A percentile compares a stretch with the other conserved stretches of the same genome.
phyloP scores from a whole-genome alignment of 768 basidiomycete species.

The Filobasidium floriforme region DNA sequence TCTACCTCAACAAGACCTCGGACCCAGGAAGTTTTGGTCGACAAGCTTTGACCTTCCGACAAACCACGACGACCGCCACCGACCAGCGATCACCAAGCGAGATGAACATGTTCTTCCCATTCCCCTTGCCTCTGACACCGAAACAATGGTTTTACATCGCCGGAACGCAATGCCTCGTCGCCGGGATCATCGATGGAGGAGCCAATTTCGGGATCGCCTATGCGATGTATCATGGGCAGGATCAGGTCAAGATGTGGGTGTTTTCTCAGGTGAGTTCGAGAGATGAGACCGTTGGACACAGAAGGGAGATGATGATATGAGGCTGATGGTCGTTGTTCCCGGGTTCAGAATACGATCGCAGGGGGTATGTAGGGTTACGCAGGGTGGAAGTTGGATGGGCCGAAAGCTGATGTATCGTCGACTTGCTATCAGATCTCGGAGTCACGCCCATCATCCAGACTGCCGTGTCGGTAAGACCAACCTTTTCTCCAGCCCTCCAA shows the following conservation, averaged over 20 bases:
- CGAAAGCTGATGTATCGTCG: not conserved
- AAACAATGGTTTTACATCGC: conserved; percentile 40
- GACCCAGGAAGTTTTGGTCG: too few species aligned
- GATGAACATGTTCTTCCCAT: conserved; percentile 34
- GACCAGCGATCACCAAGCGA: not conserved
- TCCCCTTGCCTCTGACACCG: conserved; percentile 36
- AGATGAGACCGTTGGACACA: not conserved
- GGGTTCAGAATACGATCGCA: conserved; percentile 36
- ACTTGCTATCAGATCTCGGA: conserved; percentile 4
- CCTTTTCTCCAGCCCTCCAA: not conserved
- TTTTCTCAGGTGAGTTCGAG: conserved; percentile 21
- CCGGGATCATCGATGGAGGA: conserved; percentile 42
- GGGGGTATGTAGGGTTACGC: conserved; percentile 20
- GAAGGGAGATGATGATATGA: too few species aligned
- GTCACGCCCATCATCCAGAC: conserved; percentile 14
- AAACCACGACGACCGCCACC: too few species aligned
- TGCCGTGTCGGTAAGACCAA: conserved; percentile 1
- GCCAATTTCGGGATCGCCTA: conserved; percentile 44
- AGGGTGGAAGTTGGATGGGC: not conserved
- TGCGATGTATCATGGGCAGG: conserved; percentile 31
- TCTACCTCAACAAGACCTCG: too few species aligned
- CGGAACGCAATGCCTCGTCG: conserved; percentile 36
- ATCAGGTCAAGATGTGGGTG: conserved; percentile 39
- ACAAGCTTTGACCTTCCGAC: too few species aligned
- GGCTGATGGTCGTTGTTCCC: not conserved